Evolutionary conservation across 805 yeast species (phyloP).

Genomic region (Aciculoconidium aculeatum): DNA sequence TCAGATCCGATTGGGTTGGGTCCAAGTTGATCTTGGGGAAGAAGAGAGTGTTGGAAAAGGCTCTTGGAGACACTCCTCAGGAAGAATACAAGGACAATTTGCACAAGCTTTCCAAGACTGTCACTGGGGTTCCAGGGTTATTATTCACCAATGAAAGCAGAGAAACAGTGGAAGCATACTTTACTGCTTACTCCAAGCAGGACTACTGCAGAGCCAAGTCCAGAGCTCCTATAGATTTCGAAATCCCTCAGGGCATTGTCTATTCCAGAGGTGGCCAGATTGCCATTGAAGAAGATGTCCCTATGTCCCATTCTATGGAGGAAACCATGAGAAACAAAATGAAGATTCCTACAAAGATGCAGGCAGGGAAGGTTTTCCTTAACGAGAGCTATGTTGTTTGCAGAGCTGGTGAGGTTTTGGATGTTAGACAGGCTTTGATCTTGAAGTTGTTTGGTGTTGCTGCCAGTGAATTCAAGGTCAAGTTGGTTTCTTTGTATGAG

Average conservation of each 20-base stretch:
- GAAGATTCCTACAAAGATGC: slow-evolving; percentile 87
- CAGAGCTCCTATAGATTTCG: slow-evolving; percentile 74
- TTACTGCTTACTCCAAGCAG: slow-evolving; percentile 65
- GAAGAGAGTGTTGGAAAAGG: slow-evolving; percentile 87
- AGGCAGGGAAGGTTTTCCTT: slow-evolving; percentile 79
- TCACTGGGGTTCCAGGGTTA: slow-evolving; percentile 80
- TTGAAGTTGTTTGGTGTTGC: slow-evolving; percentile 96
- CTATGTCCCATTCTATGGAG: slow-evolving; percentile 94
- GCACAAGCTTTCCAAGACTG: slow-evolving; percentile 56
- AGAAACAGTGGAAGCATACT: slow-evolving; percentile 85
- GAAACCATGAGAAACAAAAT: slow-evolving; percentile 83
- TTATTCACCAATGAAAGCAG: slow-evolving; percentile 86
- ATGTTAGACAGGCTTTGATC: slow-evolving; percentile 85
- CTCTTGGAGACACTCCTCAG: slow-evolving; percentile 80
- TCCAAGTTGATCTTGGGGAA: slow-evolving; percentile 87
- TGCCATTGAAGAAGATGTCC: slow-evolving; percentile 86
- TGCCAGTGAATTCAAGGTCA: slow-evolving; percentile 82
- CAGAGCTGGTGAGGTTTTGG: slow-evolving; percentile 70
- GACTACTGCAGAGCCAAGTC: slow-evolving; percentile 92
- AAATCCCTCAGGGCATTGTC: slow-evolving; percentile 83
- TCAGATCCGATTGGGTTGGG: slow-evolving; percentile 89
- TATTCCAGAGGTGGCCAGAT: slow-evolving; percentile 95
- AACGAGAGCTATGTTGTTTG: slow-evolving; percentile 77
- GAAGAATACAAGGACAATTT: slow-evolving; percentile 88
- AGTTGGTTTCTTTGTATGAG: slow-evolving; percentile 67